phyloP scores from a whole-genome alignment of 1,139 yeast genomes.

The Pichia sp. region DNA sequence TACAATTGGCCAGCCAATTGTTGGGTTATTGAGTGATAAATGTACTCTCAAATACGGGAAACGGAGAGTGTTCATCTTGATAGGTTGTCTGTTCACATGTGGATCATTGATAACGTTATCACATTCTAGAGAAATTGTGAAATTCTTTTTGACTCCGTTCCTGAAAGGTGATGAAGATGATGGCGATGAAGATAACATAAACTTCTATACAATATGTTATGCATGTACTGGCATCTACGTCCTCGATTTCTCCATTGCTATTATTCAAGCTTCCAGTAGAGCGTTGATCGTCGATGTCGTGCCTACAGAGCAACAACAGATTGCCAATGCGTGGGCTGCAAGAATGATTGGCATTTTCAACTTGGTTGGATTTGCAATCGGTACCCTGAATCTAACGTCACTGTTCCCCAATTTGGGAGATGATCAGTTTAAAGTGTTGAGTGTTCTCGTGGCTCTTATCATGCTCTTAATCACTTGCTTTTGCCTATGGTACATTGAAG shows the following conservation, averaged over 20 bases:
- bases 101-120: constrained; percentile 39
- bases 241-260: constrained; percentile 49
- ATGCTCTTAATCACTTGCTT: constrained; percentile 32
- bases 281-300: constrained; percentile 54
- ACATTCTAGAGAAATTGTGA: constrained; percentile 37
- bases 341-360: constrained; percentile 56
- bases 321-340: constrained; percentile 70
- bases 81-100: constrained; percentile 42
- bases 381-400: constrained; percentile 36
- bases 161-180: too few relatives aligned
- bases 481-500: constrained; percentile 36
- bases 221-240: constrained; percentile 45
- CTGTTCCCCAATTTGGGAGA: constrained; percentile 34
- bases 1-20: constrained; percentile 50
- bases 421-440: constrained; percentile 44
- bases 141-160: constrained; percentile 20
- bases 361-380: constrained; percentile 43
- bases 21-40: constrained; percentile 49
- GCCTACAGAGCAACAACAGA: constrained; percentile 44
- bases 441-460: constrained; percentile 36
- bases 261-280: constrained; percentile 53
- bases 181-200: constrained; percentile 17
- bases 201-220: constrained; percentile 31
- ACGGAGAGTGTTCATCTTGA: constrained; percentile 46
- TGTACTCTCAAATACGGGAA: constrained; percentile 40